Evolutionary conservation across 805 yeast genomes (phyloP), one percentile per base, ranked within the genome.

Genomic region (Pichia deserticola): DNA sequence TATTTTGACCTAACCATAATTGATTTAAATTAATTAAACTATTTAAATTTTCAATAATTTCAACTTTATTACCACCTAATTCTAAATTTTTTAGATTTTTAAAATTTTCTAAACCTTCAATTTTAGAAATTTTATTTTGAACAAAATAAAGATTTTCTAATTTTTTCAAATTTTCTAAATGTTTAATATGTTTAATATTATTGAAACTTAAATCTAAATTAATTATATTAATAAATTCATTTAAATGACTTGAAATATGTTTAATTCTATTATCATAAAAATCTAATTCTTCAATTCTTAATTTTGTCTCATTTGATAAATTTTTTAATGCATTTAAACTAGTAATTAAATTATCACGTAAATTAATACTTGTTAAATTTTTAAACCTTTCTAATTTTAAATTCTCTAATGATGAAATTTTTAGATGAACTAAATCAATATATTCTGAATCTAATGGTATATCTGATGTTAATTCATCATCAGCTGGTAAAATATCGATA

Each of bases 1-100:
- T 76, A 66, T 93, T 93, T 61, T 89, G 89, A 42, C 98, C 99
- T 40, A 93, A 72, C 99, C 98, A 93, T 42, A 93, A 70, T 62
- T 90, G 86, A 55, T 79, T 78, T 41, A 93, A 68, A 45, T 74
- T 77, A 0, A 67, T 69, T 51, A 92, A 70, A 0, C 68, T 65
- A 25, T 75, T 73, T 57, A 90, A 62, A 39, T 79, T 78, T 54
- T 81, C 84, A 42, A 86, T 80, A 39, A 59, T 65, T 41, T 78
- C 74, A 42, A 89, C 76, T 51, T 80, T 74, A 66, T 93, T 93
- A 28, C 97, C 99, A 11, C 98, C 99, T 39, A 93, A 73, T 66
- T 93, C 99, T 48, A 93, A 69, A 56, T 84, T 86, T 47, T 68
- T 76, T 54, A 93, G 66, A 20, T 78, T 72, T 1, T 63, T 66